Evolutionary conservation across 768 basidiomycete genomes (phyloP).

Genomic region (Aureoboletus auriporus): DNA sequence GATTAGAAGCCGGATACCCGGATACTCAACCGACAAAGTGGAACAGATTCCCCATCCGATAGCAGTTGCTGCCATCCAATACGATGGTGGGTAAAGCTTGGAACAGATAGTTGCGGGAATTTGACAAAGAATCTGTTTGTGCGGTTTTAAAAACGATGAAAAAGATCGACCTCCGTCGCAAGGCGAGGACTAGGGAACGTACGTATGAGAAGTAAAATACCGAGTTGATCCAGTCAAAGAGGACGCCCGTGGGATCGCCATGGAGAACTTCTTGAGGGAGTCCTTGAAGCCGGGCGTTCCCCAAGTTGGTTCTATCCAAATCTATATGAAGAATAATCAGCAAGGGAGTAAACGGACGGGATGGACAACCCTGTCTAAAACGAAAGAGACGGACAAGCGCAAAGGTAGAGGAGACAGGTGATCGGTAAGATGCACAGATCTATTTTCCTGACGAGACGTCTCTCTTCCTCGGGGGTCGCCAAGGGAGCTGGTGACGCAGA

Average conservation of each 20-base stretch:
- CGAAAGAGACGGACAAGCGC: conserved; percentile 54
- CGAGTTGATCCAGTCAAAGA: conserved; percentile 74
- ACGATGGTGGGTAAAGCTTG: conserved; percentile 64
- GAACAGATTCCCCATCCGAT: conserved; percentile 77
- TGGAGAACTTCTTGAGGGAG: conserved; percentile 59
- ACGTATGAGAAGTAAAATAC: conserved; percentile 80
- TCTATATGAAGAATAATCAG: conserved; percentile 22
- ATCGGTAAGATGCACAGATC: conserved; percentile 42
- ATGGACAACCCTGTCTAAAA: not conserved
- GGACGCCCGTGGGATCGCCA: conserved; percentile 61
- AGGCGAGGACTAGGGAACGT: conserved; percentile 15
- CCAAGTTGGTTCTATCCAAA: conserved; percentile 73
- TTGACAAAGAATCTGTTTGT: conserved; percentile 58
- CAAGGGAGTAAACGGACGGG: not conserved
- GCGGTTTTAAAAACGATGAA: not conserved
- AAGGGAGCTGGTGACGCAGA: not conserved
- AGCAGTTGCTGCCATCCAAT: conserved; percentile 63
- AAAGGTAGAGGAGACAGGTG: conserved; percentile 68
- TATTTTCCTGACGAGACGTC: conserved; percentile 34
- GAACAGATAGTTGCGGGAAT: conserved; percentile 62
- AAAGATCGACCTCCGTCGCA: not conserved
- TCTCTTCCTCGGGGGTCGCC: conserved; percentile 33
- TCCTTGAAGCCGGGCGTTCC: conserved; percentile 77
- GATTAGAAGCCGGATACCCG: conserved; percentile 1
- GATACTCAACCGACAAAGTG: conserved; percentile 54